Evolutionary conservation across 495 filamentous ascomycete species (phyloP), one percentile per base, ranked within the genome.

Genomic region (Cercophora newfieldiana): DNA sequence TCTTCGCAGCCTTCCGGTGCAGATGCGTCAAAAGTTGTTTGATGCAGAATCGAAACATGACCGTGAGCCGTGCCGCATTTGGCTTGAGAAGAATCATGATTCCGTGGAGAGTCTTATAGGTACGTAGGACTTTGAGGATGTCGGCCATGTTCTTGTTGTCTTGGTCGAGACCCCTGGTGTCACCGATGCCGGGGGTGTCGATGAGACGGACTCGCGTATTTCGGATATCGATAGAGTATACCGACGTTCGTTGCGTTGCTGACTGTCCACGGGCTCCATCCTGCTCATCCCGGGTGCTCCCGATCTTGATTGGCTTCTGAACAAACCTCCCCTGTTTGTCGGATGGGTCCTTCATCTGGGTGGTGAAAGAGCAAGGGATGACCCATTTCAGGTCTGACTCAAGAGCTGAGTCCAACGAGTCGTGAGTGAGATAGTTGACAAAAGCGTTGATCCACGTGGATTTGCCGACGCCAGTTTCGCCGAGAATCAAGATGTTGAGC

Each of bases 81-180:
- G 81, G 50, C 78, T 85, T 75, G 72, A 87, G 55, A 68, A 85
- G 67, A 71, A 83, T 73, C 66, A 85, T 48, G 69, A 85, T 65
- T 67, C 79, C 78, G 65, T 82, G 78, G 0, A 82, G 69, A 1
- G 77, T 48, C 7, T 78, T 67, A 37, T 79, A 80, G 21, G 22
- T 71, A 48, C 71, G 64, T 7, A 82, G 63, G 0, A 67, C 70
- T 1, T 8, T 1, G 0, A 83, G 66, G 28, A 82, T 78, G 61
- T 83, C 73, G 18, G 68, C 72, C 78, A 82, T 81, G 61, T 83
- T 83, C 66, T 76, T 65, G 10, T 72, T 70, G 63, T 82, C 81
- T 8, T 74, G 68, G 0, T 64, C 56, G 0, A 76, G 6, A 0
- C 80, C 81, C 8, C 77, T 68, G 0, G 76, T 81, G 55, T 83